A percentile compares a stretch with the other conserved stretches of the same genome.
phyloP scores from a whole-genome alignment of 768 basidiomycete genomes.

The Macrolepiota fuliginosa region DNA sequence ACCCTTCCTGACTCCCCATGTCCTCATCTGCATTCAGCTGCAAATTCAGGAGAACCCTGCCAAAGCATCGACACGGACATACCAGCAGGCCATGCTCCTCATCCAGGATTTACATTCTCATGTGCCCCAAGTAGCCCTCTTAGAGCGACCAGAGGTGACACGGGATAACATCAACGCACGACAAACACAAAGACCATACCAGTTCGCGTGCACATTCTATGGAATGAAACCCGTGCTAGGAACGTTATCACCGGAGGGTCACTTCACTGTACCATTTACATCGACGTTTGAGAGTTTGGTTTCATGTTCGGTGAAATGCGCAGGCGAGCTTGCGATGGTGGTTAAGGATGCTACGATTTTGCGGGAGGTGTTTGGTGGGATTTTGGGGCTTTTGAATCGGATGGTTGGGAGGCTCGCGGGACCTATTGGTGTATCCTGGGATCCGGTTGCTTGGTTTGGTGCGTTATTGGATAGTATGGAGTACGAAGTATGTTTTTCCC shows the following conservation, averaged over 20 bases:
- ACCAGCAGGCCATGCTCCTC: conserved; percentile 43
- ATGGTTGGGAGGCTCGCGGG: conserved; percentile 45
- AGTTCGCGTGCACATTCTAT: conserved; percentile 65
- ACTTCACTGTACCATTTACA: conserved; percentile 47
- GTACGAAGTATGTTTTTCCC: conserved; percentile 42
- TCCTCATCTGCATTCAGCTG: conserved; percentile 23
- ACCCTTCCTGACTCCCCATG: background rate
- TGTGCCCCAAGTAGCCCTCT: conserved; percentile 47
- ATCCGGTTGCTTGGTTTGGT: conserved; percentile 62
- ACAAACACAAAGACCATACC: conserved; percentile 38
- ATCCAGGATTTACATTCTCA: conserved; percentile 52
- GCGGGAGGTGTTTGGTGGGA: conserved; percentile 52
- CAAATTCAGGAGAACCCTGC: conserved; percentile 34
- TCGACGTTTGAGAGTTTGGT: conserved; percentile 56
- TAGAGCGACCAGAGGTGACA: conserved; percentile 47
- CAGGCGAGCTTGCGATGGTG: conserved; percentile 31
- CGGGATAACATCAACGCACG: conserved; percentile 30
- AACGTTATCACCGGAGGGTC: conserved; percentile 19
- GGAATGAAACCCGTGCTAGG: conserved; percentile 28
- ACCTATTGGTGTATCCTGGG: conserved; percentile 48
- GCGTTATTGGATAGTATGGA: conserved; percentile 52
- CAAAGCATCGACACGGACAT: conserved; percentile 29
- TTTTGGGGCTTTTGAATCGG: conserved; percentile 48
- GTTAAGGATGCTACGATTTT: conserved; percentile 25
- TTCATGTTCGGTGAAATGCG: conserved; percentile 44